Percentiles rank a stretch among this genome's conserved stretches.
These are phyloP conservation scores for Cephalotrichum gorgonifer DNA, from an alignment of 2,329 filamentous ascomycete genomes.

Conservation along the genomic window DNA sequence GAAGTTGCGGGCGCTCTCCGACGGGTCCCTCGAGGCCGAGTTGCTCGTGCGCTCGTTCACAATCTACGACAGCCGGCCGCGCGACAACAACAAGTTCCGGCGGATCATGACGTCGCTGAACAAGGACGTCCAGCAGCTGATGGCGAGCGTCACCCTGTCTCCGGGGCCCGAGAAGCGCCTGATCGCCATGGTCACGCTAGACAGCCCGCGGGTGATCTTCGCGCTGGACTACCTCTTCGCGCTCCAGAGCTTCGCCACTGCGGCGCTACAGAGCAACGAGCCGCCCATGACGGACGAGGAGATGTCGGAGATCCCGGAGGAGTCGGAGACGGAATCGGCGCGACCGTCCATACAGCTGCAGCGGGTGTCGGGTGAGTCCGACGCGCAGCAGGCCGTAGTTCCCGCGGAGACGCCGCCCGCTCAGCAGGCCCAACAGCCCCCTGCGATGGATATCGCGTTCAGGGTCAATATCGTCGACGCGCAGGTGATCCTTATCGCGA, in stretches of 20 bases:
- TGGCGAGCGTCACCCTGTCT: slow-evolving; percentile 92
- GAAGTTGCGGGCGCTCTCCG: slow-evolving; percentile 87
- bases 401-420: neutral
- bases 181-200: slow-evolving; percentile 85
- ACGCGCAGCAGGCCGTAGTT: neutral
- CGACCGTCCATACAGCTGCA: slow-evolving; percentile 14
- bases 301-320: slow-evolving; percentile 44
- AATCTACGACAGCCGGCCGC: slow-evolving; percentile 81
- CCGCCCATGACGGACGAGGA: slow-evolving; percentile 41
- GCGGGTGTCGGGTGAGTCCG: slow-evolving; percentile 1
- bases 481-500: slow-evolving; percentile 92
- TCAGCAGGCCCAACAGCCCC: neutral
- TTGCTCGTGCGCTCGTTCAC: slow-evolving; percentile 90
- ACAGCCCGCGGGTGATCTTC: slow-evolving; percentile 90
- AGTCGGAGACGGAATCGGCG: slow-evolving; percentile 46
- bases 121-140: slow-evolving; percentile 91
- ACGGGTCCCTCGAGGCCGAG: slow-evolving; percentile 85
- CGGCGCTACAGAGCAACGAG: slow-evolving; percentile 54
- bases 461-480: slow-evolving; percentile 91
- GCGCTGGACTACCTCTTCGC: slow-evolving; percentile 93
- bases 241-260: slow-evolving; percentile 70
- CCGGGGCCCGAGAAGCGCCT: slow-evolving; percentile 67
- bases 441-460: slow-evolving; percentile 67
- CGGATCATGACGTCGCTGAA: slow-evolving; percentile 98
- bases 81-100: slow-evolving; percentile 88